A percentile compares a stretch with the other conserved stretches of the same genome.
Conservation (phyloP, 164 flowering plant genomes). For the Magnolia kwangsiensis region DNA sequence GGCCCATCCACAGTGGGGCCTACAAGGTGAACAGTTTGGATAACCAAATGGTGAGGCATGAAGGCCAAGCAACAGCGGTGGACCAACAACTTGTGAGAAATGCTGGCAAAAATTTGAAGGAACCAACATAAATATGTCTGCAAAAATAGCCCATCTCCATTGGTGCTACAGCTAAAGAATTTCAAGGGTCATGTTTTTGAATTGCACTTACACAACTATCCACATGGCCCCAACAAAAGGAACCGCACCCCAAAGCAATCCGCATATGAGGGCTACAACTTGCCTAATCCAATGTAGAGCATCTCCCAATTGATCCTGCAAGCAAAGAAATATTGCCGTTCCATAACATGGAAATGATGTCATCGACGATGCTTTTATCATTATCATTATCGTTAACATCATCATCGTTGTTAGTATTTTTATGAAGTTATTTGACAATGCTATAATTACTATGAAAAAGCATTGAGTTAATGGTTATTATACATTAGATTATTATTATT, state of each 20-base stretch:
- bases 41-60: background rate
- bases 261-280: slow-evolving; percentile 63
- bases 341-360: no score
- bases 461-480: no score
- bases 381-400: no score
- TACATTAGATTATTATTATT: no score
- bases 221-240: slow-evolving; percentile 91
- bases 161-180: background rate
- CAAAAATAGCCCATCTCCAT: background rate
- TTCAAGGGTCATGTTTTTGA: background rate
- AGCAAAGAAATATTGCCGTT: background rate
- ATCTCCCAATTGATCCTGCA: slow-evolving; percentile 96
- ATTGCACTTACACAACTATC: slow-evolving; percentile 70
- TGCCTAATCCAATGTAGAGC: slow-evolving; percentile 95
- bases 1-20: no score
- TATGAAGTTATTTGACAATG: no score
- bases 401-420: no score
- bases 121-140: background rate
- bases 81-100: background rate
- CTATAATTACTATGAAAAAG: no score
- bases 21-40: background rate
- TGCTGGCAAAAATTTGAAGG: background rate
- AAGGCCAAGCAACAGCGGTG: background rate
- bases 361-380: no score
- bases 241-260: slow-evolving; percentile 84